Evolutionary conservation across 1,139 yeast genomes (phyloP).

Genomic region (Yamadazyma sp.): DNA sequence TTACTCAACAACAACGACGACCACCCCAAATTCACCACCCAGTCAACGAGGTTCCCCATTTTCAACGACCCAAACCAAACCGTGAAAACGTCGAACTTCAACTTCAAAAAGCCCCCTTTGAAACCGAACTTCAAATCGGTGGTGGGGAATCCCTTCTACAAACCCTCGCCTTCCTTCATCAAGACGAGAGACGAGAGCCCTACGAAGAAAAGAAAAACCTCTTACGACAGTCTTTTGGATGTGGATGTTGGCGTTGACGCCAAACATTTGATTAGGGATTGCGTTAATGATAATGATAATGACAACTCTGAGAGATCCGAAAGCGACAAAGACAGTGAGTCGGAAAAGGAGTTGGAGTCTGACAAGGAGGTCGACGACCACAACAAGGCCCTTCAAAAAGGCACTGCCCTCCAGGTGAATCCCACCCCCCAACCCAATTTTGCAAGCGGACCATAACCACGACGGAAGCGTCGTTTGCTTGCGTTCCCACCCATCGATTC

Average conservation of each 20-base stretch:
- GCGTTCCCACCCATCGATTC: background rate
- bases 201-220: slow-evolving; percentile 17
- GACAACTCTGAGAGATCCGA: slow-evolving; percentile 4
- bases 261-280: background rate
- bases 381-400: too few relatives aligned
- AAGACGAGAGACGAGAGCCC: slow-evolving; percentile 12
- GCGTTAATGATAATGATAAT: slow-evolving; percentile 1
- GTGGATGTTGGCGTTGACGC: slow-evolving; percentile 27
- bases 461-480: background rate
- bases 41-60: slow-evolving; percentile 11
- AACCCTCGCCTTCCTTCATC: slow-evolving; percentile 14
- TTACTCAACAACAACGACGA: slow-evolving; percentile 17
- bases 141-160: slow-evolving; percentile 18
- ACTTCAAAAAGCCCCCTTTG: slow-evolving; percentile 17
- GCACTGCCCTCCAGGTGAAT: too few relatives aligned
- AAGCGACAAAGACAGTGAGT: slow-evolving; percentile 2
- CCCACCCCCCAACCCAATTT: too few relatives aligned
- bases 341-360: background rate
- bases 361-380: background rate
- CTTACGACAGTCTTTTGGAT: slow-evolving; percentile 53
- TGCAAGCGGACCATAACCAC: background rate
- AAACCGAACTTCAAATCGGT: slow-evolving; percentile 12
- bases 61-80: slow-evolving; percentile 12
- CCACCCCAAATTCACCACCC: slow-evolving; percentile 4
- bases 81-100: background rate